phyloP scores from a whole-genome alignment of 768 basidiomycete genomes.

The Lentinula edodes region DNA sequence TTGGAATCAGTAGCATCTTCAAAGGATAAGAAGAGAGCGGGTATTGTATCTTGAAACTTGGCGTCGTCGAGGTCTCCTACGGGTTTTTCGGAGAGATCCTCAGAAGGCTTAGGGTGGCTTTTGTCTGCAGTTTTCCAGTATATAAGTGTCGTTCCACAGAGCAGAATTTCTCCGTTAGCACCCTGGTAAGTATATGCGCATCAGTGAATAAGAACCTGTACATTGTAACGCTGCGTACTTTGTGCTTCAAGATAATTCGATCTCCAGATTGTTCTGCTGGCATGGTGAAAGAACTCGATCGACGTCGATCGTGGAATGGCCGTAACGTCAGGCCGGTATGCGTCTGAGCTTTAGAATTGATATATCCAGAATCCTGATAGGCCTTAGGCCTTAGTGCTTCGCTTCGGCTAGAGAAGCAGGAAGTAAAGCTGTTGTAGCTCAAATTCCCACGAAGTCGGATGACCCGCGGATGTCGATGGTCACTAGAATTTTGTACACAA shows the following conservation, averaged over 20 bases:
- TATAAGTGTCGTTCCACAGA: constrained; percentile 82
- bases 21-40: constrained; percentile 81
- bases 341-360: too few species aligned
- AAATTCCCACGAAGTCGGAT: too few species aligned
- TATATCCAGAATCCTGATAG: too few species aligned
- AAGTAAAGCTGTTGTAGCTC: too few species aligned
- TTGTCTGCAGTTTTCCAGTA: constrained; percentile 69
- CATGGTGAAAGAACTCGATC: constrained; percentile 29
- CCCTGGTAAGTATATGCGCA: constrained; percentile 37
- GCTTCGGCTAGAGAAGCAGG: too few species aligned
- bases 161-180: constrained; percentile 55
- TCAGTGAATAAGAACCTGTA: background rate
- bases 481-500: too few species aligned
- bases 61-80: constrained; percentile 27
- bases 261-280: constrained; percentile 43
- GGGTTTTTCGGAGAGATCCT: constrained; percentile 77
- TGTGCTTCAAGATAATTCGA: constrained; percentile 52
- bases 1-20: constrained; percentile 75
- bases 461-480: too few species aligned
- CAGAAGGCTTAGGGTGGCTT: constrained; percentile 32
- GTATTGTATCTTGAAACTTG: constrained; percentile 29
- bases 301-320: too few species aligned
- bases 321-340: too few species aligned
- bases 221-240: constrained; percentile 30
- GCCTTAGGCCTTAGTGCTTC: too few species aligned